Evolutionary conservation across 1,284 basidiomycete genomes (phyloP).

Genomic region (Megacollybia platyphylla): DNA sequence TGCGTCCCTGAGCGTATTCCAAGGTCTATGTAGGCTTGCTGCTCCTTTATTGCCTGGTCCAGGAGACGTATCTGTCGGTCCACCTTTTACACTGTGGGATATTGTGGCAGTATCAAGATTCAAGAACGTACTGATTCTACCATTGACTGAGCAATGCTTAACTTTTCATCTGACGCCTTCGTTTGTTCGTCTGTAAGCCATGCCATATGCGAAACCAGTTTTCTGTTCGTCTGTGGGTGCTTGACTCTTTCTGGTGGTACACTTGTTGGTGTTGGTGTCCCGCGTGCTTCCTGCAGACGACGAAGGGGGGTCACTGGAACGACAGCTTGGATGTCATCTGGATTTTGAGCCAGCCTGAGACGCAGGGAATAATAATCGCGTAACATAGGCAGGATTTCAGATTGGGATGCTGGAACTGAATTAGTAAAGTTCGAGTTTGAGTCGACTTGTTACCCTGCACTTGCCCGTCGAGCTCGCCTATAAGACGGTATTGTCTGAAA

Average conservation of each 20-base stretch:
- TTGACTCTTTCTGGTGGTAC: conserved; percentile 13
- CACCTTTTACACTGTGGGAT: conserved; percentile 22
- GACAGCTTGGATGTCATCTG: background rate
- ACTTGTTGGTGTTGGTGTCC: conserved; percentile 8
- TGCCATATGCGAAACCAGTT: conserved; percentile 43
- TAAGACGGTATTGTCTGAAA: conserved; percentile 67
- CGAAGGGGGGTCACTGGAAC: background rate
- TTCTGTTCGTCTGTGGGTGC: conserved; percentile 25
- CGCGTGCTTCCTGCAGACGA: background rate
- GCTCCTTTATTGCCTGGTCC: conserved; percentile 63
- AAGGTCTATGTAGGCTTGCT: conserved; percentile 45
- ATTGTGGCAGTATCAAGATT: conserved; percentile 3
- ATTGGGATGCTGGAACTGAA: conserved; percentile 21
- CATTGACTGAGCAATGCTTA: conserved; percentile 55
- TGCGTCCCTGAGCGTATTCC: conserved; percentile 41
- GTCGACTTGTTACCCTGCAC: conserved; percentile 34
- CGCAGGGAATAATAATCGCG: conserved; percentile 22
- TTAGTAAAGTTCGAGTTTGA: conserved; percentile 2
- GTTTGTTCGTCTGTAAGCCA: conserved; percentile 46
- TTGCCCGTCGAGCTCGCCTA: conserved; percentile 77
- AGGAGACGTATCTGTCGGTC: conserved; percentile 63
- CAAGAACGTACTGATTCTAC: conserved; percentile 44
- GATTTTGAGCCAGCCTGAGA: background rate
- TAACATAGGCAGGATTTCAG: conserved; percentile 24
- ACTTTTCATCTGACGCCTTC: conserved; percentile 59